Evolutionary conservation across 495 filamentous ascomycete species (phyloP).

Genomic region (Aeminium ludgeri): DNA sequence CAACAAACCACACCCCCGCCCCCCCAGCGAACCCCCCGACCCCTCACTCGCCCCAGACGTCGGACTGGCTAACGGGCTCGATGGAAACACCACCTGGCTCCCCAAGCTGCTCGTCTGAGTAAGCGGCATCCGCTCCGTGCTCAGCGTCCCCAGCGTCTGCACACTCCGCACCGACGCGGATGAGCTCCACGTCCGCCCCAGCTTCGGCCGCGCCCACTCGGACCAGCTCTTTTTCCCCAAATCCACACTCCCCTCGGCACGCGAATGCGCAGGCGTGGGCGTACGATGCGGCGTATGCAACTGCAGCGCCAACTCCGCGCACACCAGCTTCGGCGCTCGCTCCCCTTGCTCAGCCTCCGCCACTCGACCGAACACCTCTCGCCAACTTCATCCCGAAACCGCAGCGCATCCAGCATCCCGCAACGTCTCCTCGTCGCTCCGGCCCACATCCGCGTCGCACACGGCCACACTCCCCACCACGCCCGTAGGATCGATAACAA

Average conservation of each 20-base stretch:
- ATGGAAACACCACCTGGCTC: too few species aligned
- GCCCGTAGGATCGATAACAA: constrained; percentile 42
- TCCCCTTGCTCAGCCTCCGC: too few species aligned
- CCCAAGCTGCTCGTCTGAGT: background rate
- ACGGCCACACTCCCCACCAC: constrained; percentile 39
- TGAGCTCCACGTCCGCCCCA: constrained; percentile 7
- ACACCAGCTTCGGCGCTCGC: too few species aligned
- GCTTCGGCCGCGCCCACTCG: constrained; percentile 14
- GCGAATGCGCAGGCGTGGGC: too few species aligned
- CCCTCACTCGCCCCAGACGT: constrained; percentile 1
- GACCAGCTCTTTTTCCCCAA: constrained; percentile 18
- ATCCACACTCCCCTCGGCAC: constrained; percentile 17
- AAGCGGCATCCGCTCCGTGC: background rate
- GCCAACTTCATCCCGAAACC: constrained; percentile 43
- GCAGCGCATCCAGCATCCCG: constrained; percentile 42
- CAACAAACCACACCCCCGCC: too few species aligned
- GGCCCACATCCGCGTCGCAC: constrained; percentile 42
- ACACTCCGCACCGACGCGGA: background rate
- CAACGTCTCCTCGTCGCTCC: constrained; percentile 40
- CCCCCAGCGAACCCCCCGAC: too few species aligned
- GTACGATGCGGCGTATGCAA: too few species aligned
- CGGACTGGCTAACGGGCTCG: constrained; percentile 7
- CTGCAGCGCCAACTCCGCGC: too few species aligned
- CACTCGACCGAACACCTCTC: constrained; percentile 38
- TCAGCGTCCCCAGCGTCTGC: background rate